Evolutionary conservation across 768 basidiomycete species (phyloP).

Genomic region (Imleria badia): DNA sequence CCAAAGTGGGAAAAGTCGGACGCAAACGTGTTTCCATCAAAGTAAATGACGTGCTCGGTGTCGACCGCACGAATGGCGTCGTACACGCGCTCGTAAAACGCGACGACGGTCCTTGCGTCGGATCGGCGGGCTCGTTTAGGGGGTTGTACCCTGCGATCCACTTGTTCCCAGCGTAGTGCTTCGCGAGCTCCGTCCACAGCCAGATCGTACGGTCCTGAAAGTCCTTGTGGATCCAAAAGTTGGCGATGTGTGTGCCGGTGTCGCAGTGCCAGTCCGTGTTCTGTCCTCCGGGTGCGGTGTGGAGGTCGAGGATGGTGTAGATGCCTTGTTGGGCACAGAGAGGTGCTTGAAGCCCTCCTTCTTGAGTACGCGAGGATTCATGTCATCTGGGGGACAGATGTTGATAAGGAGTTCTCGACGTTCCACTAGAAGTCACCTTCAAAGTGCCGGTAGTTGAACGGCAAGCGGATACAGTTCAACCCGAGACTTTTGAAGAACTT

Average conservation of each 20-base stretch:
- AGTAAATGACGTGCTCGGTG: constrained; percentile 69
- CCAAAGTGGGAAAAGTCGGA: constrained; percentile 75
- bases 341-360: constrained; percentile 76
- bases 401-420: not conserved
- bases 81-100: constrained; percentile 69
- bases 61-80: constrained; percentile 71
- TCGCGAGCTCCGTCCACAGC: constrained; percentile 76
- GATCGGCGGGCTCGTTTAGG: constrained; percentile 78
- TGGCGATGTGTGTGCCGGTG: constrained; percentile 64
- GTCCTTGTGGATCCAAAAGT: constrained; percentile 83
- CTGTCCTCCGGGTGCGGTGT: constrained; percentile 73
- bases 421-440: constrained; percentile 35
- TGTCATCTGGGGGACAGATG: constrained; percentile 48
- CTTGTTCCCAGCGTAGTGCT: constrained; percentile 71
- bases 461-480: constrained; percentile 75
- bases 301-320: constrained; percentile 78
- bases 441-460: constrained; percentile 75
- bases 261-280: constrained; percentile 83
- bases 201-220: constrained; percentile 77
- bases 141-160: constrained; percentile 90
- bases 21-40: constrained; percentile 85
- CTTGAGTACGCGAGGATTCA: constrained; percentile 78
- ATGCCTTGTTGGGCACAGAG: constrained; percentile 74
- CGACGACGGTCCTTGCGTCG: constrained; percentile 61
- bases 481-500: constrained; percentile 76